Base-by-base conservation (phyloP, 768 basidiomycete species). In the Lactarius hatsudake region DNA sequence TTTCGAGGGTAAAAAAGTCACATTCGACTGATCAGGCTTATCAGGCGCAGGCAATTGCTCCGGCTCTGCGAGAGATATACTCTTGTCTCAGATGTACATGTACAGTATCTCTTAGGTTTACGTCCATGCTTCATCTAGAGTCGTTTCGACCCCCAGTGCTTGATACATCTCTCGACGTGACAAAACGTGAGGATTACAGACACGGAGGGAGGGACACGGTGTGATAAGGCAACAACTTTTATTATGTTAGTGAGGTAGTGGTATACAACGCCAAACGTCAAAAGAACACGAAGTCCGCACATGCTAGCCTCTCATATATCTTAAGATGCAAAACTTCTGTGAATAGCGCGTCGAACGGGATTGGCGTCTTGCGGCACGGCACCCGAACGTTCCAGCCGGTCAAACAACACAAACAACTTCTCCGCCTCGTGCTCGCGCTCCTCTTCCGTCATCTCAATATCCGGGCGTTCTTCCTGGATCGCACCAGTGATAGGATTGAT, bases 381-480 rank as follows among this genome's bases (percentile, higher is more conserved):
- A 26, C 93, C 92, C 55, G 81, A 87, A 76, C 81, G 86, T 75
- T 95, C 92, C 69, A 98, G 80, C 57, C 96, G 81, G 69, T 97
- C 93, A 73, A 99, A 98, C 23, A 98, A 81, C 40, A 91, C 87
- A 73, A 98, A 93, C 51, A 99, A 80, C 73, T 88, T 89, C 80
- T 98, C 96, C 62, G 95, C 90, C 78, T 99, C 97, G 12, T 79
- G 79, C 74, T 97, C 94, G 76, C 96, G 97, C 81, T 99, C 96
- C 74, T 96, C 95, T 36, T 96, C 89, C 0, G 94, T 90, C 95
- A 99, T 96, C 59, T 86, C 76, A 20, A 81, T 72, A 57, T 78
- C 79, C 2, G 77, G 75, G 62, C 78, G 76, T 42, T 72, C 72
- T 59, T 62, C 65, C 63, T 82, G 78, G 7, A 81, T 83, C 15